Evolutionary conservation across 768 basidiomycete genomes (phyloP).

Genomic region (Amanita pallidorosea): DNA sequence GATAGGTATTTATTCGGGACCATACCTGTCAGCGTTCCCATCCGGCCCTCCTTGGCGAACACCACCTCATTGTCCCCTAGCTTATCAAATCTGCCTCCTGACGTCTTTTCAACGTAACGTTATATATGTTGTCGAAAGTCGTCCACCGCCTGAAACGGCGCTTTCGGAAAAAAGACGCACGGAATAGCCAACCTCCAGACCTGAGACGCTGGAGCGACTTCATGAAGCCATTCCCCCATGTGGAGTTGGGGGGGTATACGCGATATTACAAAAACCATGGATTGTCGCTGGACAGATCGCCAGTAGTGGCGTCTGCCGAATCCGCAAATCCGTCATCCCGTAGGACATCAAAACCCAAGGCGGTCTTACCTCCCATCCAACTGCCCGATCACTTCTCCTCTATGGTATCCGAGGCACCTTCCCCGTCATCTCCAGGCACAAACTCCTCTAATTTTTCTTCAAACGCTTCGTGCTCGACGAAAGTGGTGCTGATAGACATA

Average conservation of each 20-base stretch:
- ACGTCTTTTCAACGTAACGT: neutral
- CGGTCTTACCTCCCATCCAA: neutral
- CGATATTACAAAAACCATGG: slow-evolving; percentile 23
- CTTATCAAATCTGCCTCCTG: neutral
- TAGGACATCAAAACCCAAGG: neutral
- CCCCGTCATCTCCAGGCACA: neutral
- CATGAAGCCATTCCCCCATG: slow-evolving; percentile 26
- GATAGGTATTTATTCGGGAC: neutral
- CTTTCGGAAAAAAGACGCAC: slow-evolving; percentile 11
- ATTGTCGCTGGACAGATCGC: slow-evolving; percentile 4
- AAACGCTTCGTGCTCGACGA: neutral
- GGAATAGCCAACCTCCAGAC: slow-evolving; percentile 21
- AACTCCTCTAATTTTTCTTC: neutral
- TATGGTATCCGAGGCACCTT: neutral
- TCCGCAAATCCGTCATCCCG: neutral
- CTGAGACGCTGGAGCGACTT: slow-evolving; percentile 25
- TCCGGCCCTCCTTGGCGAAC: neutral
- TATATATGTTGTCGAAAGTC: slow-evolving; percentile 24
- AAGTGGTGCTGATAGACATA: slow-evolving; percentile 1
- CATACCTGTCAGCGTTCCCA: neutral
- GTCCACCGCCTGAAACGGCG: slow-evolving; percentile 14
- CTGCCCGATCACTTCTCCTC: neutral
- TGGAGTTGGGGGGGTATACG: slow-evolving; percentile 30
- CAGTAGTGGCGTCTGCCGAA: slow-evolving; percentile 2
- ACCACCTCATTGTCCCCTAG: neutral